Conservation (phyloP, 306 rosid species). For the Inga leiocalycina region DNA sequence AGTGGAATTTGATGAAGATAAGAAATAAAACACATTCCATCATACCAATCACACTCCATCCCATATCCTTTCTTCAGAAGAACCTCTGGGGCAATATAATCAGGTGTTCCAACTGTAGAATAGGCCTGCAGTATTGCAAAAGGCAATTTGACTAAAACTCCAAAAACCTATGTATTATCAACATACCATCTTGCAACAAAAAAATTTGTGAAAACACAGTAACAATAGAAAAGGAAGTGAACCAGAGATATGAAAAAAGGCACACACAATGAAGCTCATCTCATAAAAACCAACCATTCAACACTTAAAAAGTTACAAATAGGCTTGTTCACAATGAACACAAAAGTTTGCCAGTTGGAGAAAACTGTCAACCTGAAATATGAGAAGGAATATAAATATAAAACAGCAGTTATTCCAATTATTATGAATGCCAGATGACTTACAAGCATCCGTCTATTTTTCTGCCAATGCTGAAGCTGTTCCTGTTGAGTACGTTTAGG, state of each 20-base stretch:
- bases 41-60: constrained; percentile 95
- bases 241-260: constrained; percentile 21
- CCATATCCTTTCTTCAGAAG: constrained; percentile 99
- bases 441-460: constrained; percentile 98
- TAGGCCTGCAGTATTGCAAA: constrained; percentile 71
- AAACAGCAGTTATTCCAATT: constrained; percentile 26
- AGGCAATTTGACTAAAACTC: constrained; percentile 28
- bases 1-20: constrained; percentile 26
- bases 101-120: constrained; percentile 99
- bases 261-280: constrained; percentile 19
- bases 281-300: constrained; percentile 23
- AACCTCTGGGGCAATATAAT: constrained; percentile 98
- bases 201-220: constrained; percentile 11
- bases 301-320: constrained; percentile 7
- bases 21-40: constrained; percentile 11
- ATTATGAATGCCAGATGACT: constrained; percentile 41
- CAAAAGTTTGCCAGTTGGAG: constrained; percentile 3
- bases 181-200: constrained; percentile 14
- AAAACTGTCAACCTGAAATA: constrained; percentile 15
- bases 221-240: background rate
- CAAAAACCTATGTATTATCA: constrained; percentile 1
- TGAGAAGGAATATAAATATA: constrained; percentile 30
- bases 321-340: background rate
- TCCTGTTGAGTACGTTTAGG: constrained; percentile 98
- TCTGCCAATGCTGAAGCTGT: constrained; percentile 98